Conservation (phyloP, 805 yeast species). For the Nakazawaea wickerhamii region DNA sequence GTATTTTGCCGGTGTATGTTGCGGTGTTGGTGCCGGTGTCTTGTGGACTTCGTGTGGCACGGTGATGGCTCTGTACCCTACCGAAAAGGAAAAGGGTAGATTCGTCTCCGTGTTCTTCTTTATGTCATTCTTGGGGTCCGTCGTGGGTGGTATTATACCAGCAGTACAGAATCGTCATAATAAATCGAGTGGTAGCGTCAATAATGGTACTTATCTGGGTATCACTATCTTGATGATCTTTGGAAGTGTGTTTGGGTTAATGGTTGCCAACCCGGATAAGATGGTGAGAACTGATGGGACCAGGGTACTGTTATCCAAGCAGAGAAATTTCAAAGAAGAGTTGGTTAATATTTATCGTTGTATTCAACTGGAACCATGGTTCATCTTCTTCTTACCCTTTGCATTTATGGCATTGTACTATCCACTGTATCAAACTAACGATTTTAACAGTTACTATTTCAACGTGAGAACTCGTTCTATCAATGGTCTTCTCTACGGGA, state of each 20-base stretch:
- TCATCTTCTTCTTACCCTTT: constrained; percentile 8
- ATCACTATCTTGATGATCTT: constrained; percentile 10
- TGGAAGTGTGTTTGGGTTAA: background rate
- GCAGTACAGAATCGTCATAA: constrained; percentile 7
- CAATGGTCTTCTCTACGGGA: constrained; percentile 10
- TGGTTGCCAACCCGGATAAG: constrained; percentile 7
- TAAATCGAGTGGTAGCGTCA: constrained; percentile 7
- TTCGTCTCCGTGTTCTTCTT: constrained; percentile 11
- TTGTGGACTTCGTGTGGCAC: constrained; percentile 12
- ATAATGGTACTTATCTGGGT: constrained; percentile 8
- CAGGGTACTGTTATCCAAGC: background rate
- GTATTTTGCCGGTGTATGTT: constrained; percentile 7
- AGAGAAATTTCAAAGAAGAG: constrained; percentile 5
- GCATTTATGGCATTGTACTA: constrained; percentile 11
- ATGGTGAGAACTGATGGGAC: constrained; percentile 8
- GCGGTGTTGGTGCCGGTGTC: constrained; percentile 12
- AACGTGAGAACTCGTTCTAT: constrained; percentile 11
- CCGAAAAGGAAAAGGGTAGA: constrained; percentile 10
- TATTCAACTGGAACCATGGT: constrained; percentile 8
- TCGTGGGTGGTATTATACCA: constrained; percentile 11
- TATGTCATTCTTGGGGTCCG: constrained; percentile 8
- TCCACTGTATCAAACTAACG: constrained; percentile 9
- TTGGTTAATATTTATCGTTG: background rate
- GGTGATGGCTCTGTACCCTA: constrained; percentile 6
- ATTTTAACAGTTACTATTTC: constrained; percentile 10